Percentiles rank a stretch among this genome's conserved stretches.
Conservation (phyloP, 2,329 filamentous ascomycete genomes). For the Calonectria leucothoes region DNA sequence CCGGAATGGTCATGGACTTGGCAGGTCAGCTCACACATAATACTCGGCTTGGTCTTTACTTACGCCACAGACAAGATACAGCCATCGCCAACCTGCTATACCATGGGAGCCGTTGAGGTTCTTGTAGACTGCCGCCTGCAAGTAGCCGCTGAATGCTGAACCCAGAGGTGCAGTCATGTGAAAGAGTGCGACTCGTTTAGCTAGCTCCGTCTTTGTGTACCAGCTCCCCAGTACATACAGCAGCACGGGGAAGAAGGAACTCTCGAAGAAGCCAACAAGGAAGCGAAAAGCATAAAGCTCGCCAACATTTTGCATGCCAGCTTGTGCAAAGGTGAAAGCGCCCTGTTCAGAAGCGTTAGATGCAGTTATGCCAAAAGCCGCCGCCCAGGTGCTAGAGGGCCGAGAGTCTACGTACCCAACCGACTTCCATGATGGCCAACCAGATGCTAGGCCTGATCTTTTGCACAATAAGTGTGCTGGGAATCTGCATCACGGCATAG, state of each 20-base stretch:
- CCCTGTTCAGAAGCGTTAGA: background rate
- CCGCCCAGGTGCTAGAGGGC: background rate
- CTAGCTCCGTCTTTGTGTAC: constrained; percentile 24
- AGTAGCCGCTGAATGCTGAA: constrained; percentile 8
- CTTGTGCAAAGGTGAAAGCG: background rate
- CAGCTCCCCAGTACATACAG: constrained; percentile 19
- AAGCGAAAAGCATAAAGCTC: constrained; percentile 18
- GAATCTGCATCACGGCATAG: background rate
- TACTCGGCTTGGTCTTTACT: background rate
- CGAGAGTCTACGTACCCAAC: background rate
- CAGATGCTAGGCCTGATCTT: background rate
- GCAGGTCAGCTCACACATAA: background rate
- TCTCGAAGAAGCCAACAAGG: constrained; percentile 19
- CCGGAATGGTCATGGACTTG: background rate
- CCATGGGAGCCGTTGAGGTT: constrained; percentile 2
- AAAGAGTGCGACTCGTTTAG: constrained; percentile 18
- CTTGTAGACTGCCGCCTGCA: constrained; percentile 7
- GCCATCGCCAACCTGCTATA: background rate
- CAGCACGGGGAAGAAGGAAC: constrained; percentile 17
- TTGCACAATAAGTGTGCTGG: constrained; percentile 1
- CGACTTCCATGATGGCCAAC: background rate
- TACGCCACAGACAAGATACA: background rate
- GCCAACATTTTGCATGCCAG: background rate
- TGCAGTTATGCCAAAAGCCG: too few relatives aligned
- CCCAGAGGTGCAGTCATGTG: constrained; percentile 43